phyloP scores from a whole-genome alignment of 1,284 basidiomycete genomes.

The Crepidotus sp. region DNA sequence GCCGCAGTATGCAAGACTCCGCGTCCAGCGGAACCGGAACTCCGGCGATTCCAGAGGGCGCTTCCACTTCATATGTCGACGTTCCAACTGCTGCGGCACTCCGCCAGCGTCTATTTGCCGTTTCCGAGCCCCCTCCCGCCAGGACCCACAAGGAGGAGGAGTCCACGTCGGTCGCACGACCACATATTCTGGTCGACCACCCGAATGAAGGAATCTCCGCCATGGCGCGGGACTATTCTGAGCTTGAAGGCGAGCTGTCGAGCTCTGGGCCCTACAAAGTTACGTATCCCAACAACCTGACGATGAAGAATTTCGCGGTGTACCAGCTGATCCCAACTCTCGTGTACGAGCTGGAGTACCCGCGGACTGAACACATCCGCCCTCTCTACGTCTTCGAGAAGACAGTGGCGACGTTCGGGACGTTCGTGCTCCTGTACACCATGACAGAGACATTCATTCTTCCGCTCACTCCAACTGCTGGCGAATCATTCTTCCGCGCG shows the following conservation, averaged over 20 bases:
- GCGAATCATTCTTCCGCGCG: constrained; percentile 67
- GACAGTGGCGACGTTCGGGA: constrained; percentile 90
- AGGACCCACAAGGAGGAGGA: constrained; percentile 17
- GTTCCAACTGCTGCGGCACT: constrained; percentile 41
- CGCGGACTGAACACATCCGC: constrained; percentile 81
- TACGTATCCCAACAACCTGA: constrained; percentile 84
- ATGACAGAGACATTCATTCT: constrained; percentile 93
- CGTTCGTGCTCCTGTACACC: constrained; percentile 86
- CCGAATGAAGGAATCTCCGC: constrained; percentile 59
- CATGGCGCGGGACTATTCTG: constrained; percentile 70
- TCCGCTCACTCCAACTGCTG: constrained; percentile 53
- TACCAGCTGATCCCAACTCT: constrained; percentile 90
- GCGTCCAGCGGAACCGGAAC: constrained; percentile 28
- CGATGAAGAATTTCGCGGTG: constrained; percentile 75
- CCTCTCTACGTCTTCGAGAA: constrained; percentile 93
- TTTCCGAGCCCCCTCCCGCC: constrained; percentile 25
- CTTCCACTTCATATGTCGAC: constrained; percentile 44
- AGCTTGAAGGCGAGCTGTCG: constrained; percentile 70
- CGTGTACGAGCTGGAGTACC: constrained; percentile 96
- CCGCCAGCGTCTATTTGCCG: constrained; percentile 42
- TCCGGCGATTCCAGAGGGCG: constrained; percentile 33
- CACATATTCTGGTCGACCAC: constrained; percentile 67
- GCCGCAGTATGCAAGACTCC: constrained; percentile 20
- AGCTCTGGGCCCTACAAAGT: constrained; percentile 59
- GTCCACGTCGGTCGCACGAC: constrained; percentile 19